phyloP scores from a whole-genome alignment of 192 early-diverging fungal species.

The Coemansia aciculifera region DNA sequence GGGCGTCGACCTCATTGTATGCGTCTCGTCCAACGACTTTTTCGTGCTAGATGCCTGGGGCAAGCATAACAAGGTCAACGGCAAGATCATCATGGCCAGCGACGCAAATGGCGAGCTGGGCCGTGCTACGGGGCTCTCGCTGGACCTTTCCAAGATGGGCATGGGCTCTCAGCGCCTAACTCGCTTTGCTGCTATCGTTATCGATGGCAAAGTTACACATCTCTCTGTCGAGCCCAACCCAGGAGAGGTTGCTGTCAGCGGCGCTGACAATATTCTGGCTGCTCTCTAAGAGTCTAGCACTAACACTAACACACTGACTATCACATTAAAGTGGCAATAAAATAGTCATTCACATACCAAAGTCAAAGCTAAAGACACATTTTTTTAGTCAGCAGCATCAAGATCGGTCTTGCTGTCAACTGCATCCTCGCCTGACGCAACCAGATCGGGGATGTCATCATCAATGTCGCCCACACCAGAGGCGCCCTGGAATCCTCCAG shows the following conservation, averaged over 20 bases:
- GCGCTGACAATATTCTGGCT: conserved; percentile 58
- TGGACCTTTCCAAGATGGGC: conserved; percentile 61
- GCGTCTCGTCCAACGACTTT: conserved; percentile 51
- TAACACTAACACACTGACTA: background rate
- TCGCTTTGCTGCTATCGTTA: conserved; percentile 68
- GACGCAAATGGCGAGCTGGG: conserved; percentile 72
- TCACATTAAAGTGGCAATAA: no score
- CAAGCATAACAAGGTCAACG: conserved; percentile 33
- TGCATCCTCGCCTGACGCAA: conserved; percentile 67
- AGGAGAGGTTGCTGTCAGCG: conserved; percentile 57
- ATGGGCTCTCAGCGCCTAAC: conserved; percentile 65
- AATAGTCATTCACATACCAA: background rate
- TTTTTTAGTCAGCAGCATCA: conserved; percentile 39
- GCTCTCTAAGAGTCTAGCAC: conserved; percentile 44
- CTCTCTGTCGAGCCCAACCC: conserved; percentile 62
- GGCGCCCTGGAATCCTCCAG: conserved; percentile 75
- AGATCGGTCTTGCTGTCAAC: conserved; percentile 58
- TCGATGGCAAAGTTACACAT: conserved; percentile 69
- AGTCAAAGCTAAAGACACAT: background rate
- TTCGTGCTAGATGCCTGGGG: conserved; percentile 61
- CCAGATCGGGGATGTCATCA: conserved; percentile 95
- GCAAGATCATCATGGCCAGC: conserved; percentile 63
- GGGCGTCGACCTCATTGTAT: conserved; percentile 45
- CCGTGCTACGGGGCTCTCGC: conserved; percentile 63
- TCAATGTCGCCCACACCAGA: conserved; percentile 66